These are phyloP conservation scores for Cinnamomum micranthum DNA, from an alignment of 164 flowering plant species.

Conservation along the genomic window DNA sequence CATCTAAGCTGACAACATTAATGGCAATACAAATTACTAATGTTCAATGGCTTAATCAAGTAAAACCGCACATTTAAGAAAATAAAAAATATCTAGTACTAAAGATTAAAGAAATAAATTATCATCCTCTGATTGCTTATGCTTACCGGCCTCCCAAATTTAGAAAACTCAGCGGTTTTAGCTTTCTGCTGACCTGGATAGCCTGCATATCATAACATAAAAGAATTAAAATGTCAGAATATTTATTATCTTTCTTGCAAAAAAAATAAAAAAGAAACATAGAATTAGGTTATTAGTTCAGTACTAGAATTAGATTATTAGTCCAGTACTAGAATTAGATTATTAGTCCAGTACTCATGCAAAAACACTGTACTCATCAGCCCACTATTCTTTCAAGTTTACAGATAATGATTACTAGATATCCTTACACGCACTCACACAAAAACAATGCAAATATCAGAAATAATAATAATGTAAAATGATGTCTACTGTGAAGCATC, in stretches of 20 bases:
- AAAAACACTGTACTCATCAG: not conserved
- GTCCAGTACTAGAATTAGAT: not conserved
- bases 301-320: not conserved
- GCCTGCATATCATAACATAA: conserved; percentile 36
- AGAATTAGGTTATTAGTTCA: not conserved
- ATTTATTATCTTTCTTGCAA: conserved; percentile 2
- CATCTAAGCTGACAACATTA: too few relatives aligned
- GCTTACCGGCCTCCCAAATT: conserved; percentile 83
- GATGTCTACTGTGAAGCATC: not conserved
- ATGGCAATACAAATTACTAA: too few relatives aligned
- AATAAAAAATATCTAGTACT: not conserved
- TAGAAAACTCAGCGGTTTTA: conserved; percentile 61
- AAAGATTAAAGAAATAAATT: too few relatives aligned
- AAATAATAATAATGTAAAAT: not conserved
- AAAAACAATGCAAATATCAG: not conserved
- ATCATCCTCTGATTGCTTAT: not conserved
- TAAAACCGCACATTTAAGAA: too few relatives aligned
- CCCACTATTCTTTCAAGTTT: not conserved
- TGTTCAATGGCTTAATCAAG: too few relatives aligned
- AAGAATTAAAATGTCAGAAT: not conserved
- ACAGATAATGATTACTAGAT: not conserved
- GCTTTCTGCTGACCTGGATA: conserved; percentile 75
- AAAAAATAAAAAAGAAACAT: not conserved
- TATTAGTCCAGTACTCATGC: not conserved
- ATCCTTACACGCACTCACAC: not conserved